Evolutionary conservation across 2,329 filamentous ascomycete genomes (phyloP).

Genomic region (Microdochium nivale): DNA sequence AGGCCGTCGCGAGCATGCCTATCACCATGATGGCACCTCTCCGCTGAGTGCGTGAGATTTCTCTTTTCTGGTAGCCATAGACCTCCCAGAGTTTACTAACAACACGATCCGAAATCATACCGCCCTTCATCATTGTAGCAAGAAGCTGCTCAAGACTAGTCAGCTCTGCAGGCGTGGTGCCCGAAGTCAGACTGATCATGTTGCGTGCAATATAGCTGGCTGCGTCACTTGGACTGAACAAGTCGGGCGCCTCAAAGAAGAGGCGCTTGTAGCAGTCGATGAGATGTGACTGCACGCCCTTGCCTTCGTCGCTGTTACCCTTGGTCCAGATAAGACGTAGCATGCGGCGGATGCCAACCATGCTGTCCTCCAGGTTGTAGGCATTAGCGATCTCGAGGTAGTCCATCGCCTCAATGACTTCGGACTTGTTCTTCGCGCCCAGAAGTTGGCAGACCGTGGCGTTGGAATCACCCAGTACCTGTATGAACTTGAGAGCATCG

Average conservation of each 20-base stretch:
- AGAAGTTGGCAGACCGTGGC: constrained; percentile 77
- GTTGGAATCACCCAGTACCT: constrained; percentile 78
- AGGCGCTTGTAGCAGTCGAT: constrained; percentile 95
- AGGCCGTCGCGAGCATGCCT: constrained; percentile 91
- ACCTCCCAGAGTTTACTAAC: constrained; percentile 95
- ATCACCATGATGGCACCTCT: constrained; percentile 92
- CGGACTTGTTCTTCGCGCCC: constrained; percentile 93
- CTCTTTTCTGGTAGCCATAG: constrained; percentile 86
- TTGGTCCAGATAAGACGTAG: constrained; percentile 98
- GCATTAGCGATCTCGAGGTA: constrained; percentile 94
- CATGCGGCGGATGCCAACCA: constrained; percentile 89
- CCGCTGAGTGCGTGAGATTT: constrained; percentile 85
- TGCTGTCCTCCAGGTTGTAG: constrained; percentile 91
- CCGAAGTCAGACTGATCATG: constrained; percentile 98
- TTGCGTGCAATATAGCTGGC: constrained; percentile 95
- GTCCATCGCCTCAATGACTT: constrained; percentile 98
- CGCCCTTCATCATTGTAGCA: constrained; percentile 95
- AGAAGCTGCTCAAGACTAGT: constrained; percentile 93
- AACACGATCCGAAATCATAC: constrained; percentile 76
- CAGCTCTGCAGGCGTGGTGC: constrained; percentile 86
- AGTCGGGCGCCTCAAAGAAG: constrained; percentile 91
- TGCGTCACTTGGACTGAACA: constrained; percentile 79
- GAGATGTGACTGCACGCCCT: constrained; percentile 91
- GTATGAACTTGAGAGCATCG: constrained; percentile 91
- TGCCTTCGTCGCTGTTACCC: constrained; percentile 97